Evolutionary conservation across 176 grass and related monocot species (phyloP).

Genomic region (Thinopyrum elongatum): DNA sequence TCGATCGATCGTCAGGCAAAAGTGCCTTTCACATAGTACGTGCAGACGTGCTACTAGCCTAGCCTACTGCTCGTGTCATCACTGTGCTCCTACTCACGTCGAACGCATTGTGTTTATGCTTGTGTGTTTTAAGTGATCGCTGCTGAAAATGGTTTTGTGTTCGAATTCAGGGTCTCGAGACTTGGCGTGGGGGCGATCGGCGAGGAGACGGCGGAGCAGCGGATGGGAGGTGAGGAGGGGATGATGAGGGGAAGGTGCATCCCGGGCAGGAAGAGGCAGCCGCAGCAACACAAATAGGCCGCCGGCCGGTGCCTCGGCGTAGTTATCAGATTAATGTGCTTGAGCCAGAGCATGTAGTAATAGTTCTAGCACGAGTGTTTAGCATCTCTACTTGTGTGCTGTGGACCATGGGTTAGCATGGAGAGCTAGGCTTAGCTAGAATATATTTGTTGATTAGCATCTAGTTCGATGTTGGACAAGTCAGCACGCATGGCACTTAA

Average conservation of each 20-base stretch:
- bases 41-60: neutral
- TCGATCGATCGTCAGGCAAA: too few relatives aligned
- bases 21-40: neutral
- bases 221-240: conserved; percentile 35
- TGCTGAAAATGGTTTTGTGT: neutral
- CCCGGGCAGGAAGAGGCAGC: conserved; percentile 56
- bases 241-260: conserved; percentile 76
- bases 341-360: neutral
- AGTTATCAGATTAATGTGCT: neutral
- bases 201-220: conserved; percentile 24
- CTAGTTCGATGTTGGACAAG: neutral
- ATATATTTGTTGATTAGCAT: neutral
- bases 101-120: too few relatives aligned
- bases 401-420: neutral
- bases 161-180: conserved; percentile 58
- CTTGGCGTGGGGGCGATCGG: conserved; percentile 41
- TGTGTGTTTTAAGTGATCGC: too few relatives aligned
- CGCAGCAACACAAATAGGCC: neutral
- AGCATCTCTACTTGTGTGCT: neutral
- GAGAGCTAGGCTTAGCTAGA: neutral
- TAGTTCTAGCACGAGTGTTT: neutral
- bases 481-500: neutral
- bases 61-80: neutral
- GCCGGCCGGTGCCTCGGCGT: neutral
- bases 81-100: too few relatives aligned